Evolutionary conservation across 1,284 basidiomycete species (phyloP).

Genomic region (Rhizoctonia solani): DNA sequence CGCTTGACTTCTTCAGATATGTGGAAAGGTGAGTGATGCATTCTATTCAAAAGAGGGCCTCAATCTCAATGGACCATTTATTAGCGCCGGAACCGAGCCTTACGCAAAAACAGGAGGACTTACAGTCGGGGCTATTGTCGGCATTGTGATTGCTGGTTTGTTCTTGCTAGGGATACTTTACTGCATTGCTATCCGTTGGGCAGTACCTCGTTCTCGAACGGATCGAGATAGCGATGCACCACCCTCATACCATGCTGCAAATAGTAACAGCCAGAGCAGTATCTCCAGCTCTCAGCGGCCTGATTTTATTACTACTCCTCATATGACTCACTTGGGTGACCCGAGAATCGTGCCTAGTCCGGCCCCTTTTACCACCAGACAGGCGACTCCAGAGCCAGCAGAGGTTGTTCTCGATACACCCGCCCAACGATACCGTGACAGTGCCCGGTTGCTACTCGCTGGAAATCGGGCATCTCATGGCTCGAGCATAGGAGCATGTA

Average conservation of each 20-base stretch:
- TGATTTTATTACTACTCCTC: background rate
- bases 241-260: background rate
- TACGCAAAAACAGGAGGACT: background rate
- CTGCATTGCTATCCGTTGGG: background rate
- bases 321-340: background rate
- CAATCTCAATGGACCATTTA: background rate
- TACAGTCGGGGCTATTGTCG: slow-evolving; percentile 1
- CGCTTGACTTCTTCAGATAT: slow-evolving; percentile 25
- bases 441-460: background rate
- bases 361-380: background rate
- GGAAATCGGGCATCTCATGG: background rate
- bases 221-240: background rate
- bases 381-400: background rate
- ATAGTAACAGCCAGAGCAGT: background rate
- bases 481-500: background rate
- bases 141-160: slow-evolving; percentile 1
- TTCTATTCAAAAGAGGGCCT: background rate
- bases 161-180: slow-evolving; percentile 13
- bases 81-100: background rate
- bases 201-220: background rate
- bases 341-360: background rate
- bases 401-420: background rate
- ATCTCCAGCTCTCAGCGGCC: background rate
- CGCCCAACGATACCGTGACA: slow-evolving; percentile 16
- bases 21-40: background rate